phyloP scores from a whole-genome alignment of 2,329 filamentous ascomycete genomes.

The Phialocephala subalpina region DNA sequence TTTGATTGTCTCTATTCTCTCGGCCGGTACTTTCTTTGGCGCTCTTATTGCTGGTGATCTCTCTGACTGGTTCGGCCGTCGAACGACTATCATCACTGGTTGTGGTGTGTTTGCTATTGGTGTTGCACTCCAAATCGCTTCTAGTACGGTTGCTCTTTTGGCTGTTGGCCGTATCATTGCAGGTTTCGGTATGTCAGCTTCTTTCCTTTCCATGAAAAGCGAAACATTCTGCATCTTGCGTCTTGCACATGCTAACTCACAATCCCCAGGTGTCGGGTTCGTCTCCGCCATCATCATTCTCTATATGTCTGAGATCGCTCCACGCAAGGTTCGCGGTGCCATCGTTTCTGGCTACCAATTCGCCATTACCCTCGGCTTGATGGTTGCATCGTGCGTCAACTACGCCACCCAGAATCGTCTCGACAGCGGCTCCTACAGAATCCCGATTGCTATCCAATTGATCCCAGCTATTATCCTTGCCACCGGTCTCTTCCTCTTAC shows the following conservation, averaged over 20 bases:
- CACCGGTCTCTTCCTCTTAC: slow-evolving; percentile 72
- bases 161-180: slow-evolving; percentile 74
- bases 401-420: slow-evolving; percentile 70
- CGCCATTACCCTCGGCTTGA: slow-evolving; percentile 80
- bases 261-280: too few species aligned
- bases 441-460: slow-evolving; percentile 82
- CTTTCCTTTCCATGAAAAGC: too few species aligned
- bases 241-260: too few species aligned
- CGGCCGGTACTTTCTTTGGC: slow-evolving; percentile 79
- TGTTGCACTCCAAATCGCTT: slow-evolving; percentile 33
- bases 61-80: slow-evolving; percentile 48
- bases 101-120: slow-evolving; percentile 29
- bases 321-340: slow-evolving; percentile 73
- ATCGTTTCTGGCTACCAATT: slow-evolving; percentile 77
- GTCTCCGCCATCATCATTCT: slow-evolving; percentile 69
- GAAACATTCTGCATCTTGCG: too few species aligned
- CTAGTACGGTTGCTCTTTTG: slow-evolving; percentile 57
- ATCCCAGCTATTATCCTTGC: slow-evolving; percentile 80
- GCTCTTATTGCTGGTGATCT: slow-evolving; percentile 49
- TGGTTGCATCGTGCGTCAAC: slow-evolving; percentile 77
- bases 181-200: slow-evolving; percentile 77
- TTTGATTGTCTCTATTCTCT: slow-evolving; percentile 74
- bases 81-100: slow-evolving; percentile 31
- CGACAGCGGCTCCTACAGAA: slow-evolving; percentile 78
- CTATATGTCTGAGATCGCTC: slow-evolving; percentile 29